These are phyloP conservation scores for Mycena crocata DNA, from an alignment of 768 basidiomycete species.

Conservation along the genomic window DNA sequence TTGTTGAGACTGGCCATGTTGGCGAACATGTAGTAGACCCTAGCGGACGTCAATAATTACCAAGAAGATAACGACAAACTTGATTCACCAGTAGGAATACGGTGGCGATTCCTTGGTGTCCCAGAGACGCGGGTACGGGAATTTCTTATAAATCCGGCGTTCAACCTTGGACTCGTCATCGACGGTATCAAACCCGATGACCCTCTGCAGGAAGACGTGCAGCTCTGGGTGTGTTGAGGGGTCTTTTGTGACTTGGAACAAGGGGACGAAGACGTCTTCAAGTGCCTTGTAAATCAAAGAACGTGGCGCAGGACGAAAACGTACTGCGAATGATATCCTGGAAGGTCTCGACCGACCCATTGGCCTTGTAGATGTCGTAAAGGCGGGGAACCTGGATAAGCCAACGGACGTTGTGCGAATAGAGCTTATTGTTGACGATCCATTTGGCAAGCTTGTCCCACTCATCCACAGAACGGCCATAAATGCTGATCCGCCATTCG, in stretches of 20 bases:
- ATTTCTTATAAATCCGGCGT: slow-evolving; percentile 91
- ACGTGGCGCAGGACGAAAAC: slow-evolving; percentile 44
- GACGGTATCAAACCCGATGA: slow-evolving; percentile 97
- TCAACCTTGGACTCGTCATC: slow-evolving; percentile 98
- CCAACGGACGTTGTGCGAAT: slow-evolving; percentile 98
- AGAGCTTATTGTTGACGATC: slow-evolving; percentile 93
- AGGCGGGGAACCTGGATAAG: slow-evolving; percentile 94
- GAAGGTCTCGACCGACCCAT: slow-evolving; percentile 85
- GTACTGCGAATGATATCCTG: slow-evolving; percentile 91
- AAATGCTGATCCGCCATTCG: slow-evolving; percentile 98
- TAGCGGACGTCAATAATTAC: slow-evolving; percentile 41
- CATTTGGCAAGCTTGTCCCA: slow-evolving; percentile 99
- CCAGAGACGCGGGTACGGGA: slow-evolving; percentile 93
- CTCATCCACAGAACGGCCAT: slow-evolving; percentile 84
- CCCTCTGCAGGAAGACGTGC: slow-evolving; percentile 94
- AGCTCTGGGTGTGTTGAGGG: slow-evolving; percentile 92
- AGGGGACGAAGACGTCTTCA: slow-evolving; percentile 89
- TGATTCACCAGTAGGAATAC: slow-evolving; percentile 90
- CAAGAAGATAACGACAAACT: neutral
- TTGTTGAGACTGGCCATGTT: slow-evolving; percentile 96
- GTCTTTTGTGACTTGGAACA: slow-evolving; percentile 97
- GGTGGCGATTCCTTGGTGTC: slow-evolving; percentile 90
- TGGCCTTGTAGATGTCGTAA: slow-evolving; percentile 95
- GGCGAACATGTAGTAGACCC: slow-evolving; percentile 98
- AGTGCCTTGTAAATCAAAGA: neutral